Evolutionary conservation across 768 basidiomycete genomes (phyloP).

Genomic region (Scleroderma bovista): DNA sequence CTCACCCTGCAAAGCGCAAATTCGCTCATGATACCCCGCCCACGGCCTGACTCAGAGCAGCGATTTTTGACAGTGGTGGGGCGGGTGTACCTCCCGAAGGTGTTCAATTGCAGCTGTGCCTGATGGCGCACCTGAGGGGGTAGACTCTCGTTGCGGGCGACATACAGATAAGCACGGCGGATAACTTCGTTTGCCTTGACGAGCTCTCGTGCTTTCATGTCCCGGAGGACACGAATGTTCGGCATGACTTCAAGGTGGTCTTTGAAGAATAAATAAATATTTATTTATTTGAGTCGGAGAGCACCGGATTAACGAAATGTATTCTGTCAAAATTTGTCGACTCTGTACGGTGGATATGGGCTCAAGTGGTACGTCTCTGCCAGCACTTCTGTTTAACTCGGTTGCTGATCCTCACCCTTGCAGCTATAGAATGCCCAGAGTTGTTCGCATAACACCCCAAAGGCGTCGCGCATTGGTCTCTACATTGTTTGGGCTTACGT

Average conservation of each 20-base stretch:
- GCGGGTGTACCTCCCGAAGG: constrained; percentile 75
- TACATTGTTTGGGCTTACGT: constrained; percentile 75
- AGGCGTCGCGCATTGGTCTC: constrained; percentile 71
- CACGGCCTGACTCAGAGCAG: constrained; percentile 79
- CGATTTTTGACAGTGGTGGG: constrained; percentile 88
- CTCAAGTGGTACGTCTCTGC: constrained; percentile 15
- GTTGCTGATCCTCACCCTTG: neutral
- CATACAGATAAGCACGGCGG: constrained; percentile 86
- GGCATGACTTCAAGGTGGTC: constrained; percentile 26
- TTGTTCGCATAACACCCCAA: constrained; percentile 48
- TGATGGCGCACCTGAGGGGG: constrained; percentile 87
- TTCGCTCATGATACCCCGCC: constrained; percentile 83
- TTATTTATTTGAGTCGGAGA: neutral
- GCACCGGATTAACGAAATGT: constrained; percentile 6
- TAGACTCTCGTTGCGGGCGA: constrained; percentile 88
- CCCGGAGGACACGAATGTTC: constrained; percentile 58
- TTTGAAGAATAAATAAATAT: neutral
- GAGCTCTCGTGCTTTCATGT: constrained; percentile 70
- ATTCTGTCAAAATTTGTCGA: neutral
- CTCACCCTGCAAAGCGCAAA: constrained; percentile 80
- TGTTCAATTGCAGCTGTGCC: constrained; percentile 90
- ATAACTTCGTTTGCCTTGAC: constrained; percentile 74
- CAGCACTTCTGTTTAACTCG: too few species aligned
- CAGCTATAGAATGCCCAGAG: constrained; percentile 51
- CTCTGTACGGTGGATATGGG: constrained; percentile 17